A percentile compares a stretch with the other conserved stretches of the same genome.
phyloP scores from a whole-genome alignment of 2,329 filamentous ascomycete species.

The Penicillium sp. region DNA sequence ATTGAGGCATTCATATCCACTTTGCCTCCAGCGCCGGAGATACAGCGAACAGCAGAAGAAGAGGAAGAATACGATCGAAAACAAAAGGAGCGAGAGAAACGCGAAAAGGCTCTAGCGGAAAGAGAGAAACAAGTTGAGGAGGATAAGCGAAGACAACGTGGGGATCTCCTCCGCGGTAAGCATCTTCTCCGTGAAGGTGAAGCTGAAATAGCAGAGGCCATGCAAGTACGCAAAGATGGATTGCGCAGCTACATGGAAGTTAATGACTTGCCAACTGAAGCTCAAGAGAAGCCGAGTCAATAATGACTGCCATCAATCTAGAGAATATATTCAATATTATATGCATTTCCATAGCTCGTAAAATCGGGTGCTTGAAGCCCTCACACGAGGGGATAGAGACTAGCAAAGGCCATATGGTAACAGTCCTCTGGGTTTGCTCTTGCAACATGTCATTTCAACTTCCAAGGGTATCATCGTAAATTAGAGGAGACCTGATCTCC shows the following conservation, averaged over 20 bases:
- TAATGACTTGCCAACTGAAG: slow-evolving; percentile 20
- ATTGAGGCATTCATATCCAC: slow-evolving; percentile 51
- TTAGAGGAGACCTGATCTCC: slow-evolving; percentile 30
- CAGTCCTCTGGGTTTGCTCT: slow-evolving; percentile 11
- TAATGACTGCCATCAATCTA: neutral
- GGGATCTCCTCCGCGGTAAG: slow-evolving; percentile 46
- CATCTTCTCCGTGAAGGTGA: slow-evolving; percentile 49
- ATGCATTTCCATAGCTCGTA: neutral
- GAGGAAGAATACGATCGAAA: slow-evolving; percentile 42
- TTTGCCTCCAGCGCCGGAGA: slow-evolving; percentile 43
- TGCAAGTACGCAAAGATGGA: slow-evolving; percentile 48
- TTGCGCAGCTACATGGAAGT: slow-evolving; percentile 46
- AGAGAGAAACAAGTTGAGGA: slow-evolving; percentile 49
- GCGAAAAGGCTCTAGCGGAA: slow-evolving; percentile 49
- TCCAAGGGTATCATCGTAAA: slow-evolving; percentile 42
- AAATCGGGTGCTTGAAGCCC: neutral
- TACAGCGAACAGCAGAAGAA: slow-evolving; percentile 42
- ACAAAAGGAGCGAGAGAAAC: slow-evolving; percentile 45
- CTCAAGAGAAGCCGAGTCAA: slow-evolving; percentile 12
- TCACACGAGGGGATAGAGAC: neutral
- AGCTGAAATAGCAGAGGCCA: slow-evolving; percentile 49
- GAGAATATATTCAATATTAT: slow-evolving; percentile 2
- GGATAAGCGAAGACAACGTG: slow-evolving; percentile 45
- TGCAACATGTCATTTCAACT: slow-evolving; percentile 28
- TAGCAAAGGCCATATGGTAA: slow-evolving; percentile 16